These are phyloP conservation scores for Ogataea angusta DNA, from an alignment of 805 yeast species.

Conservation along the genomic window DNA sequence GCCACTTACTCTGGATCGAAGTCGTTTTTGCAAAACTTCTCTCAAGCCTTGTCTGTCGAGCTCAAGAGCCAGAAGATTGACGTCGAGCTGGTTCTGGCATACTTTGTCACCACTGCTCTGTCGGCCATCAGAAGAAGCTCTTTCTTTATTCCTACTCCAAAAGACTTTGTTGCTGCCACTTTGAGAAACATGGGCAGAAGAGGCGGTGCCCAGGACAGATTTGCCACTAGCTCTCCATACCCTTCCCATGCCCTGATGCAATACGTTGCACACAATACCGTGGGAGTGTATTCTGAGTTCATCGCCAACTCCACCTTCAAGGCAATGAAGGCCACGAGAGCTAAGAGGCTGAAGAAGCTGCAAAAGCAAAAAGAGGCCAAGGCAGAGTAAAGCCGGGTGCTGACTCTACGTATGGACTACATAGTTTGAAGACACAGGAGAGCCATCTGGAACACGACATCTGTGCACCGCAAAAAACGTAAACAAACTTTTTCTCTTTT, in stretches of 20 bases:
- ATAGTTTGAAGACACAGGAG: background rate
- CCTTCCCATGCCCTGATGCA: slow-evolving; percentile 94
- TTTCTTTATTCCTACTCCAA: slow-evolving; percentile 75
- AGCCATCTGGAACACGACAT: background rate
- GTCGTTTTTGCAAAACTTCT: slow-evolving; percentile 93
- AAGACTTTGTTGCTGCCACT: slow-evolving; percentile 70
- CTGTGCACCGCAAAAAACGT: slow-evolving; percentile 11
- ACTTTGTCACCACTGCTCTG: slow-evolving; percentile 93
- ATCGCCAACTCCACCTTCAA: slow-evolving; percentile 66
- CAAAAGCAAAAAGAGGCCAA: slow-evolving; percentile 6
- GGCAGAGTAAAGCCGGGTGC: slow-evolving; percentile 1
- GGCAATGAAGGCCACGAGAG: slow-evolving; percentile 79
- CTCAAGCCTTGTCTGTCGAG: slow-evolving; percentile 84
- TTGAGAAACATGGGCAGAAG: slow-evolving; percentile 73
- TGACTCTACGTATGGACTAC: background rate
- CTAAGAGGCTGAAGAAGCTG: slow-evolving; percentile 52
- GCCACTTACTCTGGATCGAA: slow-evolving; percentile 96
- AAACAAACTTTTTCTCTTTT: slow-evolving; percentile 20
- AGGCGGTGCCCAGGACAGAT: slow-evolving; percentile 90
- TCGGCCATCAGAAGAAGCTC: slow-evolving; percentile 85
- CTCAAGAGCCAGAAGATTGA: slow-evolving; percentile 67
- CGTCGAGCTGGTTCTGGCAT: slow-evolving; percentile 81
- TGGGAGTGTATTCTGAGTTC: slow-evolving; percentile 74
- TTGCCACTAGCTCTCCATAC: slow-evolving; percentile 82
- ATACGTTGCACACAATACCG: slow-evolving; percentile 69